Base-by-base conservation (phyloP, 345 rosid species). In the Geranium rotundifolium region DNA sequence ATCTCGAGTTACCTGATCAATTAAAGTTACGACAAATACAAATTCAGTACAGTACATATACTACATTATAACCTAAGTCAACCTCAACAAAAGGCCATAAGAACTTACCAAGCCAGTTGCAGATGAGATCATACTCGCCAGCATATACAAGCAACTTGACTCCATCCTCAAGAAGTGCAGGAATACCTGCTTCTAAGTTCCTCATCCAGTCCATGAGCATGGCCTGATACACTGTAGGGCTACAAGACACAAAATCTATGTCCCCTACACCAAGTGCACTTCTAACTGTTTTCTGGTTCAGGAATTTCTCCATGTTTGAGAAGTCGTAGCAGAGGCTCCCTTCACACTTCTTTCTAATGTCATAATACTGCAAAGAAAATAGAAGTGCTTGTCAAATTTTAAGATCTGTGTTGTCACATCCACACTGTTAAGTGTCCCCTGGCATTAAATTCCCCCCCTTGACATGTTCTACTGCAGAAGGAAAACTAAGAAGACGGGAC, bases 171-270 rank as follows among this genome's bases (percentile, higher is more conserved):
- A 95, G 90, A 59, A 95, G 97, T n/a, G 81, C 65, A 52, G 99
- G 99, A 77, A 95, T 95, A 58, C 97, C 91, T 4, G 72, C 83
- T 84, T 95, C 99, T 1, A 90, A 90, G 72, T 95, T 85, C 71
- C 95, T 85, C 99, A 95, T 95, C 91, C 97, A 90, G 74, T 95
- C 99, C 27, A 81, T 75, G 52, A 90, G 78, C 99, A 95, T 84
- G 46, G 96, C 97, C 72, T 76, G 75, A 73, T 95, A 88, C 59
- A 90, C 97, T 7, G 81, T 79, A 1, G 85, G 78, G 75, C 97
- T 95, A 65, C 99, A 95, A 19, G 97, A 90, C 56, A 90, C 99
- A 52, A 95, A 95, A 55, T 84, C 88, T 63, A 90, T 76, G 66
- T 78, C 77, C 72, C 90, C 92, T 56, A 95, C 97, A 61, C 91